phyloP scores from a whole-genome alignment of 148 eudicot species.

The Rhododendron molle region DNA sequence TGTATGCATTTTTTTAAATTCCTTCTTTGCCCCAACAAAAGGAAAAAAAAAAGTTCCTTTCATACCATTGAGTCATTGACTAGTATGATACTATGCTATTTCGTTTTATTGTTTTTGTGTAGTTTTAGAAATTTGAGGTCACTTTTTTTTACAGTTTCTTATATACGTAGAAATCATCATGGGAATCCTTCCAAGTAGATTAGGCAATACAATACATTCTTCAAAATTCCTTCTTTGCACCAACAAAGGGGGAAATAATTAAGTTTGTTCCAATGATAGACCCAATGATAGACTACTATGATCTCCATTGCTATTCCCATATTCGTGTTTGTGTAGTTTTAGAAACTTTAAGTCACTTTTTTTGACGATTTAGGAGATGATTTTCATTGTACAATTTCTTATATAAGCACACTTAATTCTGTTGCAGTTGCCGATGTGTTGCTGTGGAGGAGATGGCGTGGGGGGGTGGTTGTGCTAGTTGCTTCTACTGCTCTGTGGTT shows the following conservation, averaged over 20 bases:
- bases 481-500: slow-evolving; percentile 60
- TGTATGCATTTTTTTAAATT: not conserved
- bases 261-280: not conserved
- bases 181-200: not conserved
- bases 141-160: not conserved
- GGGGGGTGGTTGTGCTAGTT: slow-evolving; percentile 39
- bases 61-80: not conserved
- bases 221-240: not conserved
- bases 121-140: not conserved
- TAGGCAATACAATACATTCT: not conserved
- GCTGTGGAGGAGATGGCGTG: slow-evolving; percentile 67
- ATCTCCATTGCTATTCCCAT: not conserved
- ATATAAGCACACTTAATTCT: not conserved
- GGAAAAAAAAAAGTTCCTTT: not conserved
- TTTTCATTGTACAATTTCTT: not conserved
- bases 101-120: not conserved
- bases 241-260: not conserved
- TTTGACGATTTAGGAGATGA: not conserved
- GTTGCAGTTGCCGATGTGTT: slow-evolving; percentile 77
- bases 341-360: not conserved
- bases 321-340: not conserved
- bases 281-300: not conserved
- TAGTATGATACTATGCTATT: not conserved
- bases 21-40: not conserved
- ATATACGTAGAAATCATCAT: not conserved